Conservation (phyloP, 192 early-diverging fungal genomes). For the Backusella luteola region DNA sequence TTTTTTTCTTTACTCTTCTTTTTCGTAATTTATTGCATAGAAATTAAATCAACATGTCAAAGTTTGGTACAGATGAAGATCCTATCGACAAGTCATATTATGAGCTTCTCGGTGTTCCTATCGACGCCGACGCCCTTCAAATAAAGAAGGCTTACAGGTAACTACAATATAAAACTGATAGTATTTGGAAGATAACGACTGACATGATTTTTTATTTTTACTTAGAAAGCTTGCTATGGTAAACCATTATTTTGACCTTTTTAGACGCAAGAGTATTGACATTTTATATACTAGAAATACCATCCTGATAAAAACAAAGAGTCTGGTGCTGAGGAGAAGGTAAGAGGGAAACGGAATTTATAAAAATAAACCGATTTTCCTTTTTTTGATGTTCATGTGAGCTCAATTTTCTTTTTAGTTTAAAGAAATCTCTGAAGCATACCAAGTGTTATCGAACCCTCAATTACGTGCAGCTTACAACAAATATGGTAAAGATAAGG, state of each 20-base stretch:
- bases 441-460: constrained; percentile 85
- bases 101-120: constrained; percentile 23
- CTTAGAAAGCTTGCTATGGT: constrained; percentile 42
- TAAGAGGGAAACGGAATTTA: no score
- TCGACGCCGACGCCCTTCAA: constrained; percentile 25
- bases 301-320: constrained; percentile 51
- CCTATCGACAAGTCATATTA: constrained; percentile 36
- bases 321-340: constrained; percentile 66
- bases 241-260: neutral
- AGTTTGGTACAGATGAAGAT: constrained; percentile 38
- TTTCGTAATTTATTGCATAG: no score
- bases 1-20: no score
- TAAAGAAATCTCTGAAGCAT: constrained; percentile 86
- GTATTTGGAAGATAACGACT: neutral
- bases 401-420: constrained; percentile 40
- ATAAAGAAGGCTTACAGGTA: constrained; percentile 43
- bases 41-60: constrained; percentile 19
- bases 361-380: no score
- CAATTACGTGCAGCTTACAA: constrained; percentile 79
- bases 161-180: neutral
- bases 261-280: neutral
- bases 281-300: constrained; percentile 19
- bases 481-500: constrained; percentile 67
- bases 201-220: no score
- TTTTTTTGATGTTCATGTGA: no score